Base-by-base conservation (phyloP, 2,329 filamentous ascomycete species). In the Cladophialophora carrionii region DNA sequence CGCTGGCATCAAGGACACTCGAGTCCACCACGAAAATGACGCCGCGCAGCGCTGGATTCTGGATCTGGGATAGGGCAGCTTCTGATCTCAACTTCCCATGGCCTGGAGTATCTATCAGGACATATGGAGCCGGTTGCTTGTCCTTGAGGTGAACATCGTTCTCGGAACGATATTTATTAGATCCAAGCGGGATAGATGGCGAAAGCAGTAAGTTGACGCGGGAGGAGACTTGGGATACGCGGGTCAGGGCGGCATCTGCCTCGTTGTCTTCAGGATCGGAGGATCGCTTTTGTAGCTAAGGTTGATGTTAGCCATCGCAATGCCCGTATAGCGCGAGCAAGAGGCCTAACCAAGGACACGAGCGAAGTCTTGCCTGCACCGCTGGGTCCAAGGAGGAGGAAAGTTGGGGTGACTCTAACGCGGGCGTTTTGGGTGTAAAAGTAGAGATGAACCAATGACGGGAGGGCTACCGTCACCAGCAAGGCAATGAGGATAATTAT, bases 11-110 rank as follows among this genome's bases (percentile, higher is more conserved):
- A 10, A 92, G 79, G 2, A 86, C 85, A 3, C 90, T 88, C 10
- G 93, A 90, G 77, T 99, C 95, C n/a, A 96, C 86, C 68, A 97
- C 80, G 76, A 94, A 99, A 58, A 98, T 84, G 59, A 98, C 82
- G 20, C 90, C 93, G 48, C 85, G 85, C 55, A 94, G 80, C 20
- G 72, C 66, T 20, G 72, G 69, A 41, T 80, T 72, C 57, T 76
- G 74, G 22, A 81, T 74, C 64, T 87, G 79, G 14, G 80, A 74
- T 49, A 81, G 77, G 64, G 90, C 81, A 3, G 90, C 87, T 70
- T 87, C 82, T 72, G 87, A 85, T 66, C 95, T 91, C 65, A 99
- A 87, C 80, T 99, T 99, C 72, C 92, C 92, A 80, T 99, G 95
- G 46, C 95, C 95, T 0, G 95, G 95, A 0, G 94, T 98, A 79